These are phyloP conservation scores for Gossypium trilobum DNA, from an alignment of 441 rosid genomes.

Conservation along the genomic window DNA sequence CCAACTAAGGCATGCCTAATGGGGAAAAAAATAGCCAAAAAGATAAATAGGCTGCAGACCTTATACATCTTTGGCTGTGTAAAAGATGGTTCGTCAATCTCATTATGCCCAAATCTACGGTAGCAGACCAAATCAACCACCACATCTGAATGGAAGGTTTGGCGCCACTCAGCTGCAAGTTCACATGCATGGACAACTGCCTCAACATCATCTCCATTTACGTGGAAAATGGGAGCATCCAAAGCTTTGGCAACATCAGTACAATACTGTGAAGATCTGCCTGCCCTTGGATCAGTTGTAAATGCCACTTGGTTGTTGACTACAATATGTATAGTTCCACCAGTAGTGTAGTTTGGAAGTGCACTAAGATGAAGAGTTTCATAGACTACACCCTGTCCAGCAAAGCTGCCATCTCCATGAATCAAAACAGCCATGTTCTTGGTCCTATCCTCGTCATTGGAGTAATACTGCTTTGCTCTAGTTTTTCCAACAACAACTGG, in stretches of 20 bases:
- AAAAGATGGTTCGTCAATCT: constrained; percentile 89
- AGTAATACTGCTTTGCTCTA: constrained; percentile 87
- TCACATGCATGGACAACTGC: constrained; percentile 89
- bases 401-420: constrained; percentile 97
- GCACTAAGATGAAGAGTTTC: constrained; percentile 96
- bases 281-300: constrained; percentile 90
- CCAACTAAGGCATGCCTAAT: neutral
- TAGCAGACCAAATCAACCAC: constrained; percentile 91
- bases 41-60: constrained; percentile 28
- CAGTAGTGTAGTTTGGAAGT: constrained; percentile 84
- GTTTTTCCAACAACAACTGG: constrained; percentile 96
- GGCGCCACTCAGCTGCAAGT: constrained; percentile 99
- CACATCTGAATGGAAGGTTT: constrained; percentile 85
- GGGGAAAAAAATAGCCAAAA: neutral
- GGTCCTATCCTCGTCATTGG: constrained; percentile 67
- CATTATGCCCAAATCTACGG: constrained; percentile 88
- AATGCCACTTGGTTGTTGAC: constrained; percentile 98
- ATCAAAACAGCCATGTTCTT: constrained; percentile 81
- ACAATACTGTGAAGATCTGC: constrained; percentile 90
- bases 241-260: constrained; percentile 97
- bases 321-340: constrained; percentile 93
- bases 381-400: constrained; percentile 95
- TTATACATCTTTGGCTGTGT: constrained; percentile 94
- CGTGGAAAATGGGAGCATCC: constrained; percentile 88
- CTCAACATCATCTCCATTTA: constrained; percentile 90